Evolutionary conservation across 2,329 filamentous ascomycete species (phyloP).

Genomic region (Scedosporium apiospermum): DNA sequence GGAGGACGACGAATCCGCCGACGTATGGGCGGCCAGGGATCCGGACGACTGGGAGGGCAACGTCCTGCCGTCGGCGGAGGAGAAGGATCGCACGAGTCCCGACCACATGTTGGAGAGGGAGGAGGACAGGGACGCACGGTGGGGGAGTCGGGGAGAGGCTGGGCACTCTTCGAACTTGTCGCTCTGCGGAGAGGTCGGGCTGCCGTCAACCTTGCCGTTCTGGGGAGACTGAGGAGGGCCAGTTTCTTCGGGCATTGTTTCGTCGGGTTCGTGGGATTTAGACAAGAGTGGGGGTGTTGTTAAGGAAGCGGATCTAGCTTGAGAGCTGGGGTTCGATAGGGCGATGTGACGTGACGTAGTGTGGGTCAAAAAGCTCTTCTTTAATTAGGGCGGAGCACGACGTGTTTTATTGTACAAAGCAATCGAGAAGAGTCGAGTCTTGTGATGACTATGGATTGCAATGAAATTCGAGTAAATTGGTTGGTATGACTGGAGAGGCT

Average conservation of each 20-base stretch:
- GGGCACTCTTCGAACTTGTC: not conserved
- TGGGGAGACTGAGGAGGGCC: not conserved
- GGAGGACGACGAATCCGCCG: conserved; percentile 52
- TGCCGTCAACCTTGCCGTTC: not conserved
- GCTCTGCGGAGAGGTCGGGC: not conserved
- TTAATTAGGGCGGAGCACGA: no score
- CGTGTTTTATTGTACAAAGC: no score
- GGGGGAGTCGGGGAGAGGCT: not conserved
- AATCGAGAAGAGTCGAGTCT: no score
- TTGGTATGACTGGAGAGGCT: no score
- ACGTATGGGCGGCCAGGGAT: conserved; percentile 15
- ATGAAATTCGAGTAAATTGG: no score
- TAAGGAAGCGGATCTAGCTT: no score
- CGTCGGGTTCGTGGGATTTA: not conserved
- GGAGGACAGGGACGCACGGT: not conserved
- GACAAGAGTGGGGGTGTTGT: no score
- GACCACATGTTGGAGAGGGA: conserved; percentile 36
- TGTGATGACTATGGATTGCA: no score
- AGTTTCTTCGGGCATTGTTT: not conserved
- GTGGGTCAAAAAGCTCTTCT: no score
- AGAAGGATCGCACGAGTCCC: conserved; percentile 60
- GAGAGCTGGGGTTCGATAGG: no score
- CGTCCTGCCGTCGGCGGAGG: conserved; percentile 31
- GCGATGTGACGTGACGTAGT: no score
- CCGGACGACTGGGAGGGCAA: conserved; percentile 6